Evolutionary conservation across 1,284 basidiomycete species (phyloP).

Genomic region (Austroboletus niveus): DNA sequence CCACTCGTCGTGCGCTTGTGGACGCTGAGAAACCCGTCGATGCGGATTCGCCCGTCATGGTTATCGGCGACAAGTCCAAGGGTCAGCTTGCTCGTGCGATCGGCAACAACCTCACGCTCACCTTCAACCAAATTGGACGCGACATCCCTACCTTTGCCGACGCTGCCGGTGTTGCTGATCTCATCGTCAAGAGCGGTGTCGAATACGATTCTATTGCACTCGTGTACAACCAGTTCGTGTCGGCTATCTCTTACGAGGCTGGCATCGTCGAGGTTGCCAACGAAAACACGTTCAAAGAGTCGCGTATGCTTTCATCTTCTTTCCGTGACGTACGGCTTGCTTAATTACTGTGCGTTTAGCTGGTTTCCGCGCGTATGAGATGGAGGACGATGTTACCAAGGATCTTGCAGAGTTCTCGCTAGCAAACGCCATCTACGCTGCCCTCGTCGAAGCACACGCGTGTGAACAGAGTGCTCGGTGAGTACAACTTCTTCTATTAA

Average conservation of each 20-base stretch:
- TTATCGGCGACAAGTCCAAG: conserved; percentile 98
- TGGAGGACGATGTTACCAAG: conserved; percentile 93
- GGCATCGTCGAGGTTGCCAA: conserved; percentile 77
- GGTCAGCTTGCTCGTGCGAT: conserved; percentile 79
- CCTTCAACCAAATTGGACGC: conserved; percentile 98
- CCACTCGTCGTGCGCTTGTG: conserved; percentile 68
- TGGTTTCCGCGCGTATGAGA: conserved; percentile 90
- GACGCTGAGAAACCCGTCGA: conserved; percentile 55
- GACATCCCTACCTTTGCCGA: conserved; percentile 98
- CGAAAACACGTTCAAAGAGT: conserved; percentile 75
- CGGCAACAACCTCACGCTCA: conserved; percentile 71
- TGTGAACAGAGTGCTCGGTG: conserved; percentile 90
- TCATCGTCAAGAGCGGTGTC: conserved; percentile 84
- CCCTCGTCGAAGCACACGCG: conserved; percentile 94
- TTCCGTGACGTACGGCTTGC: not conserved
- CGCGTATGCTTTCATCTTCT: conserved; percentile 48
- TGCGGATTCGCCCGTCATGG: conserved; percentile 69
- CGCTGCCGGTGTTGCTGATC: conserved; percentile 90
- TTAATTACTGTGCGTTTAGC: conserved; percentile 40
- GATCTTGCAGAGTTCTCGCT: conserved; percentile 96
- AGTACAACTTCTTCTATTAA: conserved; percentile 15
- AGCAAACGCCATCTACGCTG: conserved; percentile 95
- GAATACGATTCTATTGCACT: conserved; percentile 89
- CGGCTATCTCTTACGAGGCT: conserved; percentile 91
- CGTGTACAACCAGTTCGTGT: conserved; percentile 95